Conservation (phyloP, 345 rosid species). For the Carallia brachiata region DNA sequence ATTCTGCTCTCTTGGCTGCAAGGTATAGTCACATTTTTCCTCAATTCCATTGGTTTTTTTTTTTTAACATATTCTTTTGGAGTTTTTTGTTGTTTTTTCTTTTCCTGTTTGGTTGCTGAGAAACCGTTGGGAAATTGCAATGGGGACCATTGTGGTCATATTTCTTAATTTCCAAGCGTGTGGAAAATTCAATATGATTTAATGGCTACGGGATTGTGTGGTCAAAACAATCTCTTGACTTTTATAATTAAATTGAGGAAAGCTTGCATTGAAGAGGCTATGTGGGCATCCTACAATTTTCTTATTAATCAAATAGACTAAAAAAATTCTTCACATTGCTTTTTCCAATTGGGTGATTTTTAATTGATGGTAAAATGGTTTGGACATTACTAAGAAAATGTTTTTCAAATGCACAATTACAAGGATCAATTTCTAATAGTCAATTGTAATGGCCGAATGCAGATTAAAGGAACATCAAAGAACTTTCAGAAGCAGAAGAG, state of each 20-base stretch:
- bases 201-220: background rate
- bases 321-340: too few species aligned
- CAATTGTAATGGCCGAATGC: constrained; percentile 2
- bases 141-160: background rate
- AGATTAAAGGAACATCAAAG: constrained; percentile 54
- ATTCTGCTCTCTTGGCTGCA: constrained; percentile 94
- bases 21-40: constrained; percentile 30
- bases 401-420: too few species aligned
- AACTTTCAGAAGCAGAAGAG: constrained; percentile 41
- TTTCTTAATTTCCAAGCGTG: background rate
- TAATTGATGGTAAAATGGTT: too few species aligned
- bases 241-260: background rate
- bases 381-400: too few species aligned
- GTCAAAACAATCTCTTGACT: background rate
- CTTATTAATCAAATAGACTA: background rate
- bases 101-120: background rate
- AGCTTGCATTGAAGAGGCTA: background rate
- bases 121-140: background rate
- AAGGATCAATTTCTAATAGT: too few species aligned
- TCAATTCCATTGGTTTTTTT: background rate
- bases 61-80: background rate
- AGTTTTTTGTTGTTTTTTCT: background rate
- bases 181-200: background rate
- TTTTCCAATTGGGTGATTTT: too few species aligned
- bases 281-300: background rate